Conservation (phyloP, 2,329 filamentous ascomycete species). For the Curvularia eragrostidis region DNA sequence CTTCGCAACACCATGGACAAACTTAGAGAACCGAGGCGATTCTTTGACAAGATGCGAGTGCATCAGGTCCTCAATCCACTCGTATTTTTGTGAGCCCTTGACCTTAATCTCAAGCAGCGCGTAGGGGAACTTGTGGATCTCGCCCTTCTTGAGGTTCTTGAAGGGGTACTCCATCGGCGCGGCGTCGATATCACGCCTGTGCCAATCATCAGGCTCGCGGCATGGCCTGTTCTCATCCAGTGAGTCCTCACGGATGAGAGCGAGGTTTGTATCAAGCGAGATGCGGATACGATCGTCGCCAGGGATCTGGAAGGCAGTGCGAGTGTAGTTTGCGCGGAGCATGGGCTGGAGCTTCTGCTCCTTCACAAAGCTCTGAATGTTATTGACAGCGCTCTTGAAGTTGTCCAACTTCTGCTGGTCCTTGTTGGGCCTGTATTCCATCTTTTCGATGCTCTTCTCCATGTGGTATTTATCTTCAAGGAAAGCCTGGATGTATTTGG, state of each 20-base stretch:
- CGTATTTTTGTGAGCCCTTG: conserved; percentile 70
- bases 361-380: conserved; percentile 81
- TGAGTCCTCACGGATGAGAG: conserved; percentile 78
- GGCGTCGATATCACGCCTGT: conserved; percentile 87
- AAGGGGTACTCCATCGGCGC: conserved; percentile 86
- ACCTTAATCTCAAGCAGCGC: conserved; percentile 93
- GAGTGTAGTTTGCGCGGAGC: conserved; percentile 88
- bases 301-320: conserved; percentile 96
- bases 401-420: conserved; percentile 69
- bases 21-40: conserved; percentile 92
- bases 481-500: conserved; percentile 90
- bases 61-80: conserved; percentile 93
- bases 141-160: conserved; percentile 83
- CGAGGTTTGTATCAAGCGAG: conserved; percentile 89
- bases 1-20: conserved; percentile 88
- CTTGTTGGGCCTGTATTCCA: conserved; percentile 76
- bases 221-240: conserved; percentile 86
- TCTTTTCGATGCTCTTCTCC: conserved; percentile 88
- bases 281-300: conserved; percentile 89
- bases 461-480: conserved; percentile 86
- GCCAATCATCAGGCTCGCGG: conserved; percentile 87
- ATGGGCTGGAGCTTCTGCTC: conserved; percentile 81
- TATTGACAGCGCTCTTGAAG: conserved; percentile 74
- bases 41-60: conserved; percentile 90
- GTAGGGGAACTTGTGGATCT: conserved; percentile 89